Conservation (phyloP, 2,329 filamentous ascomycete genomes). For the Aspergillus ibericus region DNA sequence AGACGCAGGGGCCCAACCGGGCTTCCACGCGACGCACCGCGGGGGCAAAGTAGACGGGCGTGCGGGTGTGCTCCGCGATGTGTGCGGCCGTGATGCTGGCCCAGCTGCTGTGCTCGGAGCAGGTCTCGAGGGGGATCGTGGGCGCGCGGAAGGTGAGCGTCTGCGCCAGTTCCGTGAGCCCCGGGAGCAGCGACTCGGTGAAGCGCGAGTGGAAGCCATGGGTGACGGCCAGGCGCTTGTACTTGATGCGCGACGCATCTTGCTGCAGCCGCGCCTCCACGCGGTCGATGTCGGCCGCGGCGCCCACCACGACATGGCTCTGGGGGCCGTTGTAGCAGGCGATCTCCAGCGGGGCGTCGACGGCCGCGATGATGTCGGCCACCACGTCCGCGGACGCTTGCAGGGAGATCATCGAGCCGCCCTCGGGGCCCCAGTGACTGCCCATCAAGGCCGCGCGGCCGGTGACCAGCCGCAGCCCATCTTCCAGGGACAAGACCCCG, state of each 20-base stretch:
- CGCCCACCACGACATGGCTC: conserved; percentile 47
- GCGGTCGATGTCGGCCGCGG: conserved; percentile 32
- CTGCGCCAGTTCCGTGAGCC: conserved; percentile 27
- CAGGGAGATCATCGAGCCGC: conserved; percentile 37
- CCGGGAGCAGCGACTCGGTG: conserved; percentile 35
- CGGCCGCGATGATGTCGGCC: not conserved
- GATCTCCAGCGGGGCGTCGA: conserved; percentile 28
- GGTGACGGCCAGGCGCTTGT: conserved; percentile 46
- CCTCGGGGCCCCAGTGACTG: conserved; percentile 33
- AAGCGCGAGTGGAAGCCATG: conserved; percentile 52
- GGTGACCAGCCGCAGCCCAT: conserved; percentile 29
- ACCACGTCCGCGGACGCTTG: conserved; percentile 12
- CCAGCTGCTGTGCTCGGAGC: conserved; percentile 8
- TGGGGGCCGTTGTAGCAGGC: conserved; percentile 52
- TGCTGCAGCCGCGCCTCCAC: conserved; percentile 4
- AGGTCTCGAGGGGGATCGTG: conserved; percentile 28
- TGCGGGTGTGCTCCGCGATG: conserved; percentile 42
- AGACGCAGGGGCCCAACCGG: conserved; percentile 29
- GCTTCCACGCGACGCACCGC: conserved; percentile 43
- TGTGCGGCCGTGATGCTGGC: conserved; percentile 27
- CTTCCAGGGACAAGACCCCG: conserved; percentile 29
- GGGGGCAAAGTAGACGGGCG: conserved; percentile 51
- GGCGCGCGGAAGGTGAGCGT: conserved; percentile 33
- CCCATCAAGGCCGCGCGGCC: conserved; percentile 33
- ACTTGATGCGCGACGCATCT: conserved; percentile 17